A percentile compares a stretch with the other conserved stretches of the same genome.
Conservation (phyloP, 2,329 filamentous ascomycete genomes). For the Diplocarpon mali region DNA sequence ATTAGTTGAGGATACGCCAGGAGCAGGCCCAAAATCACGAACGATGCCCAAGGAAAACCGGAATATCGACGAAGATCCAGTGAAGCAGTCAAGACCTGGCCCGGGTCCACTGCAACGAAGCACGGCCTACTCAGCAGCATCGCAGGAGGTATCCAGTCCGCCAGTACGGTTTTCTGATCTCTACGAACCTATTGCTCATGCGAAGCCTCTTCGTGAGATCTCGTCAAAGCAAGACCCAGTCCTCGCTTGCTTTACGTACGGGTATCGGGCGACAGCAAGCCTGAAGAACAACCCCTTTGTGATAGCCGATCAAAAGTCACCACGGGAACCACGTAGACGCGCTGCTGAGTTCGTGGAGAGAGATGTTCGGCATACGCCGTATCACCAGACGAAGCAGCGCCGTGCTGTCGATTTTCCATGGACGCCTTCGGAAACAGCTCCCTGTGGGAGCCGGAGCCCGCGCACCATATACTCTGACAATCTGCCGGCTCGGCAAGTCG, state of each 20-base stretch:
- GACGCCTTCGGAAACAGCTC: constrained; percentile 6
- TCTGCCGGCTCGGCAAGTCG: constrained; percentile 17
- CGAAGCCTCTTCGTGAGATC: background rate
- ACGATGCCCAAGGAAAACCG: background rate
- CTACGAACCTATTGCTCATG: background rate
- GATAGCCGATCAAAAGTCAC: constrained; percentile 10
- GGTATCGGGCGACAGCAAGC: constrained; percentile 2
- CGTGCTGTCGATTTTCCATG: background rate
- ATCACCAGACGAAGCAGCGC: constrained; percentile 1
- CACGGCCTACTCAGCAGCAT: background rate
- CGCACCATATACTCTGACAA: constrained; percentile 17
- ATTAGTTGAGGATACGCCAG: background rate
- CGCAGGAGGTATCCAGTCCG: background rate
- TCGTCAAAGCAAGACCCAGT: background rate
- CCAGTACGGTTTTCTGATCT: constrained; percentile 3
- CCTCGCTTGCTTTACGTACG: background rate
- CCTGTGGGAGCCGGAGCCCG: constrained; percentile 15
- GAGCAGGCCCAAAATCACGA: background rate
- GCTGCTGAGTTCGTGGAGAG: background rate
- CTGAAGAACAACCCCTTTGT: constrained; percentile 18
- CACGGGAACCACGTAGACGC: background rate
- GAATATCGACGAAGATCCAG: background rate
- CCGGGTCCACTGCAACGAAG: background rate
- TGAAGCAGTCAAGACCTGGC: constrained; percentile 3
- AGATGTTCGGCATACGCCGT: constrained; percentile 1